Percentiles rank a stretch among this genome's conserved stretches.
These are phyloP conservation scores for Neurospora discreta DNA, from an alignment of 495 filamentous ascomycete species.

Conservation along the genomic window DNA sequence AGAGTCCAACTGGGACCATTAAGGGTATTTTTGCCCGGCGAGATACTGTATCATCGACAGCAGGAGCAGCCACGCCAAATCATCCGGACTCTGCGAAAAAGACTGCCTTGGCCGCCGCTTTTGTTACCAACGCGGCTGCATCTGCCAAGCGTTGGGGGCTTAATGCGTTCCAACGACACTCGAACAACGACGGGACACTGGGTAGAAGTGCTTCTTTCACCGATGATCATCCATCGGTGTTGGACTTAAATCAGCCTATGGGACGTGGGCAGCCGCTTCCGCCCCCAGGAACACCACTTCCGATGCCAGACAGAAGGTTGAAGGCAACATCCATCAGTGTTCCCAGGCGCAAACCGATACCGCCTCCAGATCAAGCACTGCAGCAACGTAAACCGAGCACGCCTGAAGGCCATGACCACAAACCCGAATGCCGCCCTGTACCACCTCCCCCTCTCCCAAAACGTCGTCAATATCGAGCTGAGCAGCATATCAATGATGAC, in stretches of 20 bases:
- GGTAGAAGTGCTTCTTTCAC: slow-evolving; percentile 9
- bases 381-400: slow-evolving; percentile 12
- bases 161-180: slow-evolving; percentile 53
- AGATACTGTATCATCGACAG: slow-evolving; percentile 18
- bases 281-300: slow-evolving; percentile 57
- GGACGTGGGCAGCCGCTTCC: slow-evolving; percentile 65
- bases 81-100: slow-evolving; percentile 24
- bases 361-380: slow-evolving; percentile 25
- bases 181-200: slow-evolving; percentile 21
- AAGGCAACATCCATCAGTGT: slow-evolving; percentile 44
- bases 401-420: slow-evolving; percentile 18
- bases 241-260: slow-evolving; percentile 55
- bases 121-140: slow-evolving; percentile 58
- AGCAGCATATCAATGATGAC: slow-evolving; percentile 18
- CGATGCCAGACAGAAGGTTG: slow-evolving; percentile 42
- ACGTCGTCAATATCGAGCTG: slow-evolving; percentile 14
- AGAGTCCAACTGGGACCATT: slow-evolving; percentile 26
- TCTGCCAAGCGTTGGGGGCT: slow-evolving; percentile 78
- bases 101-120: slow-evolving; percentile 36
- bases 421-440: slow-evolving; percentile 26
- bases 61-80: slow-evolving; percentile 16
- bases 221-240: slow-evolving; percentile 11
- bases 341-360: slow-evolving; percentile 40
- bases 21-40: slow-evolving; percentile 30
- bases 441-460: slow-evolving; percentile 34